Base-by-base conservation (phyloP, 495 filamentous ascomycete genomes). In the Sabuloglossum arenarium region DNA sequence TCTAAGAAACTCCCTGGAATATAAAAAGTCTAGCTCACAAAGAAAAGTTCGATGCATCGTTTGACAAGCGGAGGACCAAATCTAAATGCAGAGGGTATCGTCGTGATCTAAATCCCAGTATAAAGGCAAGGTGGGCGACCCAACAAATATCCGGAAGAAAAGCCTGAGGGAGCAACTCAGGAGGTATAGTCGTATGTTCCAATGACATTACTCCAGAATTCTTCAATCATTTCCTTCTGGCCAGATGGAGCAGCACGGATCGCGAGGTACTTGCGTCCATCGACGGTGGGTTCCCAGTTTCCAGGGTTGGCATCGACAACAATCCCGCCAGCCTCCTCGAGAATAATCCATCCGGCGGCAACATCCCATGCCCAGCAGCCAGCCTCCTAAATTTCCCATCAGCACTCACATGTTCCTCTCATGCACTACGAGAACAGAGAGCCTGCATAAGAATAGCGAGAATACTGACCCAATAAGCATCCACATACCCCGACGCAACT, bases 331-430 rank as follows among this genome's bases (percentile, higher is more conserved):
- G 88, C 85, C 68, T 96, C 90, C 23, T 70, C 72, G 19, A 96
- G 69, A 60, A 96, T 85, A 30, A 88, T 81, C 90, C 89, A 94
- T 0, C 80, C 90, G 8, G 90, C 89, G 61, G 82, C 84, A 12
- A 94, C 87, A 70, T 96, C 89, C 89, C 89, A 95, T 28, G 85
- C 86, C 83, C 86, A 95, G 65, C 85, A 90, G 8, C 90, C 89
- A 14, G 85, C 87, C 63, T 96, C 89, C 47, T 51, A 29, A 28
- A 14, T 51, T 29, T 3, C 8, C 16, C 47, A 11, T 51, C 16
- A 51, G 47, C 11, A 29, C 25, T 16, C 14, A 51, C 3, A 19
- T 30, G 21, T 1, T 23, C n/a, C 39, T 10, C 39, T 43, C 39
- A 43, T 21, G 10, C 39, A n/a, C n/a, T n/a, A n/a, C n/a, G n/a